Percentiles rank a stretch among this genome's conserved stretches.
Evolutionary conservation across 2,329 filamentous ascomycete species (phyloP).

Genomic region (Epichloe festucae): DNA sequence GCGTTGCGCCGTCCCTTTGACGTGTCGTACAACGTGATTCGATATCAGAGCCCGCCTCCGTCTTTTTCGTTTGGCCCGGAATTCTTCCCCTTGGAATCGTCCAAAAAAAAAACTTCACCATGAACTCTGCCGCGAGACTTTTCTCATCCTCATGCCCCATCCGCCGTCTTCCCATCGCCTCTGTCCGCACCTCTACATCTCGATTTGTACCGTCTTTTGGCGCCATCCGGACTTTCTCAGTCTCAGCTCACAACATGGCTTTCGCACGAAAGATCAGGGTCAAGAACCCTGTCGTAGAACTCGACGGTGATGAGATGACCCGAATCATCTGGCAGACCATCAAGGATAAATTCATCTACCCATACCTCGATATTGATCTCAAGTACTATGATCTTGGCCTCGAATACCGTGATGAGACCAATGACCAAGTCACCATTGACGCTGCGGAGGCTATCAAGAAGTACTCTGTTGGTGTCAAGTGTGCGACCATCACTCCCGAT

Average conservation of each 20-base stretch:
- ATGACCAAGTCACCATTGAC: constrained; percentile 91
- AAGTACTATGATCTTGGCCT: constrained; percentile 97
- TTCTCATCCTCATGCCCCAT: constrained; percentile 17
- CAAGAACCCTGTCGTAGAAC: constrained; percentile 96
- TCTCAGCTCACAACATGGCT: constrained; percentile 57
- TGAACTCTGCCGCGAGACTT: constrained; percentile 18
- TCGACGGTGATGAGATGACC: constrained; percentile 95
- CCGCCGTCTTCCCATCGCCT: constrained; percentile 15
- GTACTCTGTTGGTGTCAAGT: constrained; percentile 98
- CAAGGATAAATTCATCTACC: constrained; percentile 97
- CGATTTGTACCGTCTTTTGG: constrained; percentile 33
- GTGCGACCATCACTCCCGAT: constrained; percentile 96
- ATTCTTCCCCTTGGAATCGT: not conserved
- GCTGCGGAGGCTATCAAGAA: constrained; percentile 97
- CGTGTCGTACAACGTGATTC: too few species aligned
- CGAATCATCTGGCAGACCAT: constrained; percentile 98
- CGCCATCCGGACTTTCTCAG: constrained; percentile 32
- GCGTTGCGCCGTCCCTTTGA: too few species aligned
- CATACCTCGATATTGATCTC: constrained; percentile 92
- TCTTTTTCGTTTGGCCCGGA: not conserved
- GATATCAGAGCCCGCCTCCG: too few species aligned
- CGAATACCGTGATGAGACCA: constrained; percentile 88
- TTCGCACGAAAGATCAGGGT: constrained; percentile 84
- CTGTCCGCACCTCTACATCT: constrained; percentile 19
- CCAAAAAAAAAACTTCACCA: constrained; percentile 8